These are phyloP conservation scores for Exobasidium rhododendri DNA, from an alignment of 1,284 basidiomycete genomes.

Conservation along the genomic window DNA sequence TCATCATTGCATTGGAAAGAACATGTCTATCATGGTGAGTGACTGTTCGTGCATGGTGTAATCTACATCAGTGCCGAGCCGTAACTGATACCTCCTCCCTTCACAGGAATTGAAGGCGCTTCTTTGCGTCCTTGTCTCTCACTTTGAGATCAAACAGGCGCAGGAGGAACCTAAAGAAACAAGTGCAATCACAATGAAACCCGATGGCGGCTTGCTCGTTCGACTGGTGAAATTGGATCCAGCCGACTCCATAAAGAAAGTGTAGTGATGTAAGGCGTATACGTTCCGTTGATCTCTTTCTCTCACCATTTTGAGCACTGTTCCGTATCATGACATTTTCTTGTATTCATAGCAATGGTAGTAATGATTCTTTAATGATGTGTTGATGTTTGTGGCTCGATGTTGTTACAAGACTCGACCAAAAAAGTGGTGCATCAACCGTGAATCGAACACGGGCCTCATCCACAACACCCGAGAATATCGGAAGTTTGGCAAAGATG, in stretches of 20 bases:
- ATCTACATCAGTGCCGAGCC: too few species aligned
- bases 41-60: too few species aligned
- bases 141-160: conserved; percentile 34
- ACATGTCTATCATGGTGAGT: conserved; percentile 24
- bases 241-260: background rate
- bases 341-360: too few species aligned
- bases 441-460: conserved; percentile 9
- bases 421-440: conserved; percentile 10
- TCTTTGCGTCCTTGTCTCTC: conserved; percentile 32
- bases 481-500: background rate
- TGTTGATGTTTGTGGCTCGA: too few species aligned
- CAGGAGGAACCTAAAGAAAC: conserved; percentile 29
- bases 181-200: conserved; percentile 41
- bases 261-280: too few species aligned
- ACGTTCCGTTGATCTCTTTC: too few species aligned
- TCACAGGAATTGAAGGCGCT: conserved; percentile 35
- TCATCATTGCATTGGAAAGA: conserved; percentile 40
- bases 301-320: too few species aligned
- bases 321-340: too few species aligned
- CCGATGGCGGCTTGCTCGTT: conserved; percentile 31
- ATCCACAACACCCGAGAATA: background rate
- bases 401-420: too few species aligned
- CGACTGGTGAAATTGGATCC: conserved; percentile 14
- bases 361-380: too few species aligned
- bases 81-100: too few species aligned